Conservation (phyloP, 73 alveolate species). For the Blepharisma stoltei region DNA sequence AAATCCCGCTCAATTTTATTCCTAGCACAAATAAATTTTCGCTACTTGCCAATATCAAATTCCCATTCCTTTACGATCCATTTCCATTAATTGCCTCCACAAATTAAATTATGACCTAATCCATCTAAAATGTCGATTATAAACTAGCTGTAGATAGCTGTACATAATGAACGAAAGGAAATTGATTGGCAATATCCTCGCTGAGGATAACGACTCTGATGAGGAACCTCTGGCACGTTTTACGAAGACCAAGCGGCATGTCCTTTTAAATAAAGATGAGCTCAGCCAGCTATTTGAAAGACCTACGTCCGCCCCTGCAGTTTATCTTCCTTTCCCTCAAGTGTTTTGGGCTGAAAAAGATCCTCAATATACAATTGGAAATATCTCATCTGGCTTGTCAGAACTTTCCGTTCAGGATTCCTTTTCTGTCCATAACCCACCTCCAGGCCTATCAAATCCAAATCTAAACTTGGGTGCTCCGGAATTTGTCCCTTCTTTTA, state of each 20-base stretch:
- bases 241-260: conserved; percentile 21
- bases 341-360: conserved; percentile 31
- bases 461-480: conserved; percentile 20
- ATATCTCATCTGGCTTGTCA: conserved; percentile 29
- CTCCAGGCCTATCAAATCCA: conserved; percentile 23
- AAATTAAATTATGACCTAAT: too few relatives aligned
- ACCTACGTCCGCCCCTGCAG: conserved; percentile 31
- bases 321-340: conserved; percentile 32
- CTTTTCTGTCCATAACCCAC: neutral
- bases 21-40: too few relatives aligned
- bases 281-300: conserved; percentile 21
- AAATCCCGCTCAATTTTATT: too few relatives aligned
- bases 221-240: conserved; percentile 25
- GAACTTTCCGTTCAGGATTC: conserved; percentile 12
- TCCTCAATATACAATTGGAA: conserved; percentile 26
- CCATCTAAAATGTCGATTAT: too few relatives aligned
- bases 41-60: too few relatives aligned
- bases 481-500: conserved; percentile 28
- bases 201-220: conserved; percentile 42
- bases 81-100: too few relatives aligned
- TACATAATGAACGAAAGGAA: conserved; percentile 36
- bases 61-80: too few relatives aligned
- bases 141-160: too few relatives aligned
- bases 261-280: conserved; percentile 31
- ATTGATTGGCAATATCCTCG: conserved; percentile 48